These are phyloP conservation scores for Lotus japonicus DNA, from an alignment of 306 rosid genomes.

Conservation along the genomic window DNA sequence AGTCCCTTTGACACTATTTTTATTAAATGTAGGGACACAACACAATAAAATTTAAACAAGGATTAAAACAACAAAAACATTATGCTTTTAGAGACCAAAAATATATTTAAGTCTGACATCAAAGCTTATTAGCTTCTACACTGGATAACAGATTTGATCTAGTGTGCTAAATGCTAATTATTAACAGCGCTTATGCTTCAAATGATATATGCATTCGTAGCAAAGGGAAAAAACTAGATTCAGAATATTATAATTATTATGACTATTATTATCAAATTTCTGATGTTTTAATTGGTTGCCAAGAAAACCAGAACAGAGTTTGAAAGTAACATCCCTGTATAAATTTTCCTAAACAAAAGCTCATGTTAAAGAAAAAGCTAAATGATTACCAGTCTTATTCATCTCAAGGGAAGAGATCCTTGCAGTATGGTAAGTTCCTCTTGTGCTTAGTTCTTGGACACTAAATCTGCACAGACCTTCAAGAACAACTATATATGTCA, in stretches of 20 bases:
- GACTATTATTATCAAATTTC: neutral
- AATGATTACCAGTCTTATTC: slow-evolving; percentile 63
- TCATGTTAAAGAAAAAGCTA: neutral
- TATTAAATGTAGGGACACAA: too few species aligned
- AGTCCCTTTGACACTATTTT: too few species aligned
- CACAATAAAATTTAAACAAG: too few species aligned
- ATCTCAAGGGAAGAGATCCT: slow-evolving; percentile 86
- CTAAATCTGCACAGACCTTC: slow-evolving; percentile 96
- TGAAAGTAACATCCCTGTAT: neutral
- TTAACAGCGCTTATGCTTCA: slow-evolving; percentile 3
- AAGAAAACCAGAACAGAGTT: neutral
- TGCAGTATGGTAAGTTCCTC: slow-evolving; percentile 95
- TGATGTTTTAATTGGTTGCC: neutral
- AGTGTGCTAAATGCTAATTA: neutral
- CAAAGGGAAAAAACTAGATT: neutral
- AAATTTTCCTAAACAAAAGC: neutral
- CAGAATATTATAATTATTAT: neutral
- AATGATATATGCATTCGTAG: neutral
- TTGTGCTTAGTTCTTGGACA: slow-evolving; percentile 88
- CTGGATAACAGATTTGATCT: slow-evolving; percentile 8
- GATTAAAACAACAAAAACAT: too few species aligned
- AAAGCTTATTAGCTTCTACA: slow-evolving; percentile 1
- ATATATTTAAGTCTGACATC: neutral
- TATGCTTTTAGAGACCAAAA: too few species aligned
- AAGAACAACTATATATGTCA: slow-evolving; percentile 88